Base-by-base conservation (phyloP, 257 asterid species). In the Apocynum venetum region DNA sequence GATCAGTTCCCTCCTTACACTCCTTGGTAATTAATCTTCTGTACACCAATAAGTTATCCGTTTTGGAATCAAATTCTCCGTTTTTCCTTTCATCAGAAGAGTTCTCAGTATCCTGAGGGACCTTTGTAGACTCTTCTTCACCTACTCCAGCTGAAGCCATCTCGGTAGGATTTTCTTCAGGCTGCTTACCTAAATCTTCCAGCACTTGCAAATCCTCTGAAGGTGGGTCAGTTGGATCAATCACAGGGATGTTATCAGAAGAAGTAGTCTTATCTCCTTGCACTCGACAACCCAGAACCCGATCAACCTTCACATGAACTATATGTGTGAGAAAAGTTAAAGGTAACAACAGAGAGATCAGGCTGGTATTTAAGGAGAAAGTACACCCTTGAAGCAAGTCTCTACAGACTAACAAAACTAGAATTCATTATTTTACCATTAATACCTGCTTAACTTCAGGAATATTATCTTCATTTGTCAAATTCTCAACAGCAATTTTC, bases 241-340 rank as follows among this genome's bases (percentile, higher is more conserved):
- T 72, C 80, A 56, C 73, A 61, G 77, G 80, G 77, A 61, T 63
- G 74, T 55, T 80, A 74, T 68, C 81, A 44, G 80, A 81, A 63
- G 76, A 61, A 79, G 65, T 74, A 48, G 51, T 65, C 82, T 76
- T 74, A 73, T 87, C 90, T 79, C 82, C 88, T 87, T 79, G 84
- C 74, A 89, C 84, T 61, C 97, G 94, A 81, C 97, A 93, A 74
- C 96, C 99, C 85, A 93, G 51, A 80, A 96, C 91, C 72, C 91
- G 90, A 86, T 93, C 96, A 76, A 96, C 99, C 98, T 91, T 86
- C 81, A 83, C n/a, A 72, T 46, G 8, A 74, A 60, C 41, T 38
- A 74, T 40, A 31, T 64, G 61, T 64, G 59, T 31, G 17, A 74
- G 46, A 57, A 63, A 66, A 66, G 31, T 44, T 12, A 72, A 55